Percentiles rank a stretch among this genome's conserved stretches.
Conservation (phyloP, 495 filamentous ascomycete genomes). For the Hyaloscypha bicolor region DNA sequence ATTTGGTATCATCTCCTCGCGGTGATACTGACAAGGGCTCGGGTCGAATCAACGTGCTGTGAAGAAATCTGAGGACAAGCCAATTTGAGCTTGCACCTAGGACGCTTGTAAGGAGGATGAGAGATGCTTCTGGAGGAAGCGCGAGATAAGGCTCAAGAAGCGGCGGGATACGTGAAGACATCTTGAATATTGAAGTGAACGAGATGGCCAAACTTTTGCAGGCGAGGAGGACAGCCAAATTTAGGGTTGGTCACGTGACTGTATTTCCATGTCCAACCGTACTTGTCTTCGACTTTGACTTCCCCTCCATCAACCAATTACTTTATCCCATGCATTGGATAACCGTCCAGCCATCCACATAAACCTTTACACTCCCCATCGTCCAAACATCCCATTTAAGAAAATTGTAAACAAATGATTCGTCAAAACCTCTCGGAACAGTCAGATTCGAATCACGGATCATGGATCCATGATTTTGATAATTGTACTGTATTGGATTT, state of each 20-base stretch:
- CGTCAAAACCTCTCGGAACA: not conserved
- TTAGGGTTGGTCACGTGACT: not conserved
- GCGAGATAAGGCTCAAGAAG: conserved; percentile 68
- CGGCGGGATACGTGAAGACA: conserved; percentile 57
- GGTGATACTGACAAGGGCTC: conserved; percentile 8
- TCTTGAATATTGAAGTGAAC: conserved; percentile 9
- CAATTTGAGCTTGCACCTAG: conserved; percentile 74
- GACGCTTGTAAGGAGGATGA: conserved; percentile 73
- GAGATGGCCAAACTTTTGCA: too few species aligned
- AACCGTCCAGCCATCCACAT: too few species aligned
- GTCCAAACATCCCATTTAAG: too few species aligned
- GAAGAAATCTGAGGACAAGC: conserved; percentile 68
- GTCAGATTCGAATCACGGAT: not conserved
- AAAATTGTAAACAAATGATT: not conserved
- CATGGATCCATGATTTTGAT: not conserved
- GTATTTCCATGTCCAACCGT: too few species aligned
- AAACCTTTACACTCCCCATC: too few species aligned
- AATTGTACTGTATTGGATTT: not conserved
- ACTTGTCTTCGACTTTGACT: too few species aligned
- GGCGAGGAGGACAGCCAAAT: not conserved
- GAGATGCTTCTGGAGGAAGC: conserved; percentile 45
- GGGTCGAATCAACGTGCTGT: conserved; percentile 48
- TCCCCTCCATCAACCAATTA: too few species aligned
- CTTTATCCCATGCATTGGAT: too few species aligned
- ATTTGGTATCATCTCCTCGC: conserved; percentile 37